A percentile compares a stretch with the other conserved stretches of the same genome.
These are phyloP conservation scores for Trametes maxima DNA, from an alignment of 768 basidiomycete species.

Conservation along the genomic window DNA sequence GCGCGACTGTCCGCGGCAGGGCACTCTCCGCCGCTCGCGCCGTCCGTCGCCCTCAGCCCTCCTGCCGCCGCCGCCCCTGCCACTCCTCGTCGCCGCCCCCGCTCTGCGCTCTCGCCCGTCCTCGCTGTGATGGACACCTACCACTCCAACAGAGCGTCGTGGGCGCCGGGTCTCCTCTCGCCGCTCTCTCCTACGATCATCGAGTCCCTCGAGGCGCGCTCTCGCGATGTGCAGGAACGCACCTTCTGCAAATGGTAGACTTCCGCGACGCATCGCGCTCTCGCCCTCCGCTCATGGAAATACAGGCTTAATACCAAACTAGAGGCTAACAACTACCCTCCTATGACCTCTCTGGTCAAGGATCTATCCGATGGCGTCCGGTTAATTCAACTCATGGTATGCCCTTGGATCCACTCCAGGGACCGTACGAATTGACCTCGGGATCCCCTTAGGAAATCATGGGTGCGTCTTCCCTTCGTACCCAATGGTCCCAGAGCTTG, in stretches of 20 bases:
- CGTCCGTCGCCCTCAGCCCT: conserved; percentile 5
- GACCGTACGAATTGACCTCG: neutral
- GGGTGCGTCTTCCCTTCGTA: conserved; percentile 52
- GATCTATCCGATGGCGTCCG: conserved; percentile 96
- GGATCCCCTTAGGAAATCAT: conserved; percentile 82
- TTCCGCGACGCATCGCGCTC: neutral
- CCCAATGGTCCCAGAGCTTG: conserved; percentile 9
- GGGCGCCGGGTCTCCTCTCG: conserved; percentile 15
- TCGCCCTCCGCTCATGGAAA: neutral
- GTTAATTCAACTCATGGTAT: conserved; percentile 91
- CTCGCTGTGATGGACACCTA: conserved; percentile 11
- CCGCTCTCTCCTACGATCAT: conserved; percentile 32
- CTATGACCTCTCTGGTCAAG: conserved; percentile 85
- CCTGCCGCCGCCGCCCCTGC: conserved; percentile 3
- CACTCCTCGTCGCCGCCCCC: neutral
- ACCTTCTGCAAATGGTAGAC: conserved; percentile 91
- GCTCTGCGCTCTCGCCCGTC: neutral
- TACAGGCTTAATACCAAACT: conserved; percentile 94
- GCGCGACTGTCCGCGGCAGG: conserved; percentile 11
- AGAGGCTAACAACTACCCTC: conserved; percentile 78
- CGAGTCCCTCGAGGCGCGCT: conserved; percentile 65
- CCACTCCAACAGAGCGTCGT: conserved; percentile 10
- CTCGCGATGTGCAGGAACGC: conserved; percentile 48
- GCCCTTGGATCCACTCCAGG: conserved; percentile 14
- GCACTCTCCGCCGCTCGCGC: neutral